phyloP scores from a whole-genome alignment of 2,329 filamentous ascomycete species.

The Aureobasidium subglaciale region DNA sequence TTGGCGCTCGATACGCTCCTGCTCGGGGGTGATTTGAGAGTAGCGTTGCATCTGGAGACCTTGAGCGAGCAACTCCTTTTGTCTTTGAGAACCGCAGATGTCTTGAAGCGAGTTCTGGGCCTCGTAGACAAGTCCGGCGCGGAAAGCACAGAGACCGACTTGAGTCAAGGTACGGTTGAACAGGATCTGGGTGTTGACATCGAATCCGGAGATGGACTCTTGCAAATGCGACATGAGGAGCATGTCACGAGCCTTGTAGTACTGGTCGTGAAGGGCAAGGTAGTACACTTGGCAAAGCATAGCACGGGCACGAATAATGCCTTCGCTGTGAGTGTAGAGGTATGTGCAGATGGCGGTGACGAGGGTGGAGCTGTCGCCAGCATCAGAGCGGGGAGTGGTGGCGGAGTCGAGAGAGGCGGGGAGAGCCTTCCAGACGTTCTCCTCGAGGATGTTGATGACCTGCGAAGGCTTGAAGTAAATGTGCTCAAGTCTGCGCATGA shows the following conservation, averaged over 20 bases:
- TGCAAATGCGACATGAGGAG: conserved; percentile 99
- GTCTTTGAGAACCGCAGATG: conserved; percentile 92
- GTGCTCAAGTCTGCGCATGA: conserved; percentile 92
- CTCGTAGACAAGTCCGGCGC: conserved; percentile 92
- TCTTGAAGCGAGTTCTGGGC: conserved; percentile 96
- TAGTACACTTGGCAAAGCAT: conserved; percentile 99
- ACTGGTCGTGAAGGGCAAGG: conserved; percentile 92
- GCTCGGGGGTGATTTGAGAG: conserved; percentile 91
- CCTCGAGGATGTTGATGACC: conserved; percentile 88
- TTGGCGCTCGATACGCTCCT: conserved; percentile 94
- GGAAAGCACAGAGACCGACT: conserved; percentile 96
- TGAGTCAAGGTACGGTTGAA: conserved; percentile 98
- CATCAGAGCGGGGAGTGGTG: conserved; percentile 67
- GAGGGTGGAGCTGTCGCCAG: conserved; percentile 63
- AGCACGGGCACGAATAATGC: conserved; percentile 88
- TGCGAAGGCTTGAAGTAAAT: conserved; percentile 98
- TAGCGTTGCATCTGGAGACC: conserved; percentile 98
- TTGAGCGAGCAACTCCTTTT: conserved; percentile 96
- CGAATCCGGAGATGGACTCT: conserved; percentile 93
- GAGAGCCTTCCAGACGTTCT: conserved; percentile 83
- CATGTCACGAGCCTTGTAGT: conserved; percentile 97
- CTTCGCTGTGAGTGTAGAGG: conserved; percentile 88
- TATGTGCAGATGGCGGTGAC: conserved; percentile 89
- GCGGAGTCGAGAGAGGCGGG: conserved; percentile 63
- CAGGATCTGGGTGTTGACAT: conserved; percentile 93